Base-by-base conservation (phyloP, 495 filamentous ascomycete genomes). In the Amniculicola lignicola region DNA sequence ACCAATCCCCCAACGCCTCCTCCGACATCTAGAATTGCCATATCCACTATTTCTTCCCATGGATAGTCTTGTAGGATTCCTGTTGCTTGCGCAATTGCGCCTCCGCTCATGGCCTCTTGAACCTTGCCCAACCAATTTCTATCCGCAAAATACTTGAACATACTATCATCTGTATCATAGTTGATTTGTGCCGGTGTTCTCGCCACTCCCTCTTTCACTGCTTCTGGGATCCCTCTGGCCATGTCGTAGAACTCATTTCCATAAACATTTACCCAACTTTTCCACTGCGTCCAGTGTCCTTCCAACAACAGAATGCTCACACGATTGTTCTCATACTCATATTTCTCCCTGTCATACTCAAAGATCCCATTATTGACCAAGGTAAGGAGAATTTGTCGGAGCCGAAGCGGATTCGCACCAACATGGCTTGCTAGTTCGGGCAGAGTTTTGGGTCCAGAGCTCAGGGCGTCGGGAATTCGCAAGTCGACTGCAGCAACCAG, bases 181-280 rank as follows among this genome's bases (percentile, higher is more conserved):
- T 68, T 62, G 38, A 68, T 61, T 44, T 72, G 69, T 1, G 69
- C 62, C 3, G 65, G 53, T 9, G 24, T 48, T 2, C 66, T 53
- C 0, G 35, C 46, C 14, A 49, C 23, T 15, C 35, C 44, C 10
- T 33, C 35, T 36, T 43, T 38, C 25, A 45, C 25, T 1, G 59
- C 21, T 0, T n/a, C 37, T 0, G 68, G 69, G 14, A 72, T 63
- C 9, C 67, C 66, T 14, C 62, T 49, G 1, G 67, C 64, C 46
- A 72, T 67, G 52, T 70, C 66, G 53, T 72, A 72, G 56, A 70
- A 70, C 38, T 70, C 51, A 31, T 67, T 67, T 2, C 66, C 63
- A 35, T 72, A 72, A 0, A 69, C 47, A 3, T 62, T 29, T 1
- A 69, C 64, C 69, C 68, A 72, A 36, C 60, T 62, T 6, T 56